phyloP scores from a whole-genome alignment of 2,329 filamentous ascomycete genomes.

The Exophiala phaeomuriformis region DNA sequence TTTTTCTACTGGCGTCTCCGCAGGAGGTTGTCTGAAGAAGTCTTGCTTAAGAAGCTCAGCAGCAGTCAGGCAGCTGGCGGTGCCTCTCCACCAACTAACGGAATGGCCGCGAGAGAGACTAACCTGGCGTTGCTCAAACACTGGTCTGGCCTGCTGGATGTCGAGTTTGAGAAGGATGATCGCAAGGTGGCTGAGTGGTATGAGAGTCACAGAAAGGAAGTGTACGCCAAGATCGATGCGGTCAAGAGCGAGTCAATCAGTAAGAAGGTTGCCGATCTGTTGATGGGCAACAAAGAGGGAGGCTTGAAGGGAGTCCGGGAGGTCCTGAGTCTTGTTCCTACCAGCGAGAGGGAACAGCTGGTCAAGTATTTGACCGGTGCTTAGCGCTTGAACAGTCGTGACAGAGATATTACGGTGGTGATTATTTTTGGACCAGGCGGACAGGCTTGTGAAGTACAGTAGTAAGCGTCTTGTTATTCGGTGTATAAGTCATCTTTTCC shows the following conservation, averaged over 20 bases:
- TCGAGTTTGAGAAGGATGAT: conserved; percentile 71
- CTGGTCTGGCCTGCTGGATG: conserved; percentile 63
- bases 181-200: conserved; percentile 87
- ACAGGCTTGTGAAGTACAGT: neutral
- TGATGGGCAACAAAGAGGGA: conserved; percentile 59
- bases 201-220: conserved; percentile 79
- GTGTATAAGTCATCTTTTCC: neutral
- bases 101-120: conserved; percentile 50
- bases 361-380: conserved; percentile 47
- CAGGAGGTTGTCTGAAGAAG: conserved; percentile 92
- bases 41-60: conserved; percentile 84
- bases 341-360: conserved; percentile 78
- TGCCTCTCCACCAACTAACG: conserved; percentile 31
- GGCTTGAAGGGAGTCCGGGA: conserved; percentile 80
- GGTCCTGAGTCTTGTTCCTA: conserved; percentile 76
- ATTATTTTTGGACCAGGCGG: neutral
- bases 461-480: neutral
- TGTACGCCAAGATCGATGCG: conserved; percentile 75
- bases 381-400: neutral
- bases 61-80: conserved; percentile 35
- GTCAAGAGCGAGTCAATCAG: conserved; percentile 70
- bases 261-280: conserved; percentile 60
- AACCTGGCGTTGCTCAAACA: conserved; percentile 71
- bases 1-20: conserved; percentile 99
- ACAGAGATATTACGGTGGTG: neutral